Conservation (phyloP, 2,329 filamentous ascomycete species). For the Fusarium concolor region DNA sequence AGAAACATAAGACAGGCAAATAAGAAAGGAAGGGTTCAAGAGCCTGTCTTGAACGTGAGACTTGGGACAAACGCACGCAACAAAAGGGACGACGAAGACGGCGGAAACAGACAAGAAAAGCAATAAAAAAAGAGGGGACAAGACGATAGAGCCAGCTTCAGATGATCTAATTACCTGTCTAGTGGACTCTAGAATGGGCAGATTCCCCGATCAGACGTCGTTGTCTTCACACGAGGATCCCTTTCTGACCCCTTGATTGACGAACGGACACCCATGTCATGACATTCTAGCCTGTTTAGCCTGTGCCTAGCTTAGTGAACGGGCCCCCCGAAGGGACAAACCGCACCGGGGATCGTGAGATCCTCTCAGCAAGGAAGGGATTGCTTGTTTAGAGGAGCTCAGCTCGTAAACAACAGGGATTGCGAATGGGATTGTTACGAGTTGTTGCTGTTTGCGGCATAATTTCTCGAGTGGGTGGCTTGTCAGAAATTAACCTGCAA, state of each 20-base stretch:
- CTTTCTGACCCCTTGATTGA: slow-evolving; percentile 32
- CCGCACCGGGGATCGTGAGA: slow-evolving; percentile 14
- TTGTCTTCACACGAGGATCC: slow-evolving; percentile 33
- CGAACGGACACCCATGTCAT: slow-evolving; percentile 27
- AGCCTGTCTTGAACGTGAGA: slow-evolving; percentile 36
- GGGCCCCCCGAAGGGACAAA: slow-evolving; percentile 31
- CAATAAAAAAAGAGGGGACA: slow-evolving; percentile 40
- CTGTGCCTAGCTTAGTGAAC: slow-evolving; percentile 15
- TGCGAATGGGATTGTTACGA: background rate
- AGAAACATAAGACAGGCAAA: background rate
- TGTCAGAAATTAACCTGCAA: slow-evolving; percentile 25
- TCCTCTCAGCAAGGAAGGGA: too few species aligned
- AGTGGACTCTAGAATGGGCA: slow-evolving; percentile 33
- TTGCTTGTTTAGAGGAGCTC: background rate
- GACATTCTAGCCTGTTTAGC: slow-evolving; percentile 5
- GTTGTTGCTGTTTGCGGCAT: slow-evolving; percentile 15
- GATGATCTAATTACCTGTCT: slow-evolving; percentile 38
- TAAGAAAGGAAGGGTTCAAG: slow-evolving; percentile 26
- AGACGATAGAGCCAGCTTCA: slow-evolving; percentile 17
- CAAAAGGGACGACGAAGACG: slow-evolving; percentile 26
- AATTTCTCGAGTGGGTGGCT: slow-evolving; percentile 1
- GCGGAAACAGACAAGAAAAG: slow-evolving; percentile 20
- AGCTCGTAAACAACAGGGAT: slow-evolving; percentile 12
- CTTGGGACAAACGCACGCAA: slow-evolving; percentile 13
- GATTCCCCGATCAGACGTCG: slow-evolving; percentile 19